Percentiles rank a stretch among this genome's conserved stretches.
Conservation (phyloP, 768 basidiomycete genomes). For the Boletus coccyginus region DNA sequence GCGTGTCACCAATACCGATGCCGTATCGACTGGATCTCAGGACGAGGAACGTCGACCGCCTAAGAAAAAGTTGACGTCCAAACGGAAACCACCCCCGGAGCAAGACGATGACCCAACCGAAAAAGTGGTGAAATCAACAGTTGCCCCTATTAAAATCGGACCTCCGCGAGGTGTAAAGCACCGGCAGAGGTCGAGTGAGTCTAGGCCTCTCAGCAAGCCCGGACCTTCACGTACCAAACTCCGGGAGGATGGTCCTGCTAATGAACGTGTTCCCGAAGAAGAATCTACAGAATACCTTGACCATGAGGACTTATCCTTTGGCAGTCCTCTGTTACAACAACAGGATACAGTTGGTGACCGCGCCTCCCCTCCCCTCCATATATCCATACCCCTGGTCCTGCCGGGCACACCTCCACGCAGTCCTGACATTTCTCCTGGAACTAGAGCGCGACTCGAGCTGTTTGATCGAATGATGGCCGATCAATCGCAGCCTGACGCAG, state of each 20-base stretch:
- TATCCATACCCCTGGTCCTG: conserved; percentile 3
- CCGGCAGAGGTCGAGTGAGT: neutral
- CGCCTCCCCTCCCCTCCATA: neutral
- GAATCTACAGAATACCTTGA: neutral
- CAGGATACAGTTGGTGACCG: neutral
- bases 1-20: neutral
- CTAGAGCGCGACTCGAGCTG: conserved; percentile 26
- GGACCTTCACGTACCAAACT: neutral
- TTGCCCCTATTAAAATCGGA: conserved; percentile 18
- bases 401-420: neutral
- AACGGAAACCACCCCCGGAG: neutral
- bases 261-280: neutral
- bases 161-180: conserved; percentile 26
- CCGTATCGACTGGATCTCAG: neutral
- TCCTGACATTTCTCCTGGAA: conserved; percentile 26
- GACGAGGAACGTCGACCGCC: conserved; percentile 2
- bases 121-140: neutral
- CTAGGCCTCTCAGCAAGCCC: neutral
- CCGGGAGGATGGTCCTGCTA: neutral
- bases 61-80: neutral
- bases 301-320: neutral
- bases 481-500: neutral
- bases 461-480: conserved; percentile 28
- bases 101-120: neutral
- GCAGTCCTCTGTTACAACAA: neutral